Percentiles rank a stretch among this genome's conserved stretches.
Conservation (phyloP, 2,329 filamentous ascomycete genomes). For the Colletotrichum liriopes region DNA sequence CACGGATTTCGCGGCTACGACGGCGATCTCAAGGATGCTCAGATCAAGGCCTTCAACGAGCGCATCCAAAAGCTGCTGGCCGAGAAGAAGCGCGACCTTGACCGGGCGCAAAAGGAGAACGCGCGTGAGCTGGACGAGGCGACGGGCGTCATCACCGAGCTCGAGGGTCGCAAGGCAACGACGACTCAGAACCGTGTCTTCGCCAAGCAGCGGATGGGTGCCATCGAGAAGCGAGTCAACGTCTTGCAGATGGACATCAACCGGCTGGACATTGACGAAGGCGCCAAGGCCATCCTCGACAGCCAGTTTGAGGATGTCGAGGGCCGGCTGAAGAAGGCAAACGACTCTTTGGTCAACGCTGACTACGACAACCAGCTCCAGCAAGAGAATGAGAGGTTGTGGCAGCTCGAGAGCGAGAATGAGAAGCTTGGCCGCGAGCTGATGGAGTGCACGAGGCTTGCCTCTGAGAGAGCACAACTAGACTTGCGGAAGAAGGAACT, state of each 20-base stretch:
- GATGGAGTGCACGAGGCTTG: slow-evolving; percentile 84
- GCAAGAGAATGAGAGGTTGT: slow-evolving; percentile 75
- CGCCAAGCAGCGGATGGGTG: slow-evolving; percentile 79
- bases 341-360: slow-evolving; percentile 73
- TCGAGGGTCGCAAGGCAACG: slow-evolving; percentile 82
- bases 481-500: slow-evolving; percentile 88
- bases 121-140: slow-evolving; percentile 81
- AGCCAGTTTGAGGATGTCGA: slow-evolving; percentile 80
- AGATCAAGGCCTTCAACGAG: slow-evolving; percentile 83
- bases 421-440: slow-evolving; percentile 85
- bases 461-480: slow-evolving; percentile 86
- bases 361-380: slow-evolving; percentile 81
- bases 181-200: slow-evolving; percentile 82
- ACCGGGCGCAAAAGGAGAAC: slow-evolving; percentile 81
- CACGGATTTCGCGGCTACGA: slow-evolving; percentile 91
- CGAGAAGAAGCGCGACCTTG: slow-evolving; percentile 86
- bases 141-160: slow-evolving; percentile 79
- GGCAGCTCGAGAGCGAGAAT: slow-evolving; percentile 79
- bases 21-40: slow-evolving; percentile 79
- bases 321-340: slow-evolving; percentile 72
- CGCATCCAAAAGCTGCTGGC: slow-evolving; percentile 81
- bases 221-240: slow-evolving; percentile 80
- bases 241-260: slow-evolving; percentile 78
- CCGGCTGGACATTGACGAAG: slow-evolving; percentile 88
- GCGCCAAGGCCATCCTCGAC: slow-evolving; percentile 83